Conservation (phyloP, 192 early-diverging fungal genomes). For the Podila horticola region DNA sequence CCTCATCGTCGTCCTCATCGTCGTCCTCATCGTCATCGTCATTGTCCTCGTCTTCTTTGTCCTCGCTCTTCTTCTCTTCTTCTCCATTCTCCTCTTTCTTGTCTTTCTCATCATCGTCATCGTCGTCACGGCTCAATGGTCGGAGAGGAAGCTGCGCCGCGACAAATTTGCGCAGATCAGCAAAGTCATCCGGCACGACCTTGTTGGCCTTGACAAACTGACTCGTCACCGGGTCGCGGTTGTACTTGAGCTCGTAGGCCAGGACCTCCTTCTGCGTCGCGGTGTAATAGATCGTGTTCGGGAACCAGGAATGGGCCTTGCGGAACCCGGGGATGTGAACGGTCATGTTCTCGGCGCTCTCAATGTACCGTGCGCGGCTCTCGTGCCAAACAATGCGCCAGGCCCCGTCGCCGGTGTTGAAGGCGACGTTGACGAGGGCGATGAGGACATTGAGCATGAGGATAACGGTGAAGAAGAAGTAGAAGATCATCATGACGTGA, state of each 20-base stretch:
- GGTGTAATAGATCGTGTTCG: background rate
- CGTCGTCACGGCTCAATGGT: background rate
- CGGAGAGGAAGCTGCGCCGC: background rate
- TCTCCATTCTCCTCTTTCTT: too few relatives aligned
- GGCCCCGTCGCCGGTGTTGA: constrained; percentile 11
- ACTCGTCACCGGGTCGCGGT: background rate
- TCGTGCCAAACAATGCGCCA: constrained; percentile 29
- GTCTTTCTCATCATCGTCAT: background rate
- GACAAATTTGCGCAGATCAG: background rate
- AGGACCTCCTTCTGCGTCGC: background rate
- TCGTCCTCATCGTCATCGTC: too few relatives aligned
- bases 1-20: too few relatives aligned
- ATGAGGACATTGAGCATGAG: constrained; percentile 36
- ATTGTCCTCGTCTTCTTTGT: too few relatives aligned
- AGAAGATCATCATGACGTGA: constrained; percentile 32
- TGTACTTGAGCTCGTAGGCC: background rate
- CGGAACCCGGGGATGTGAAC: constrained; percentile 22
- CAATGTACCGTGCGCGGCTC: constrained; percentile 17
- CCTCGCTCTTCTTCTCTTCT: too few relatives aligned
- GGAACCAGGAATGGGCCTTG: background rate
- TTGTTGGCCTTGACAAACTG: background rate
- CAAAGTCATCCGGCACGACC: background rate
- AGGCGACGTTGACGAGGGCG: constrained; percentile 37
- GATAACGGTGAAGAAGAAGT: constrained; percentile 31
- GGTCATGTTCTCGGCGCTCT: constrained; percentile 21